Evolutionary conservation across 148 eudicot species (phyloP).

Genomic region (Fagopyrum esculentum): DNA sequence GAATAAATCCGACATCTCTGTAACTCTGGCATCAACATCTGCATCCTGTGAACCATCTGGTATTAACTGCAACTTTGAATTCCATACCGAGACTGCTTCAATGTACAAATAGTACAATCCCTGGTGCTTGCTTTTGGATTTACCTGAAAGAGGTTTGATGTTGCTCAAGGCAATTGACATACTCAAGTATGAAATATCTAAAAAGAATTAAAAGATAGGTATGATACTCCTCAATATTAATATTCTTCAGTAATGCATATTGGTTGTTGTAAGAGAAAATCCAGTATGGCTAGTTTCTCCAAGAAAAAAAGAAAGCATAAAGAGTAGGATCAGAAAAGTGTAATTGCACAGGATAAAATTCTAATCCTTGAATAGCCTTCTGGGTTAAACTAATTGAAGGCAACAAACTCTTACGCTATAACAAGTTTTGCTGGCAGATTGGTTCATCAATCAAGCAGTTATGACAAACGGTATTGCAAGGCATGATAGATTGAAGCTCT

Average conservation of each 20-base stretch:
- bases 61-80: constrained; percentile 64
- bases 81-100: constrained; percentile 79
- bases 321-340: neutral
- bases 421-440: neutral
- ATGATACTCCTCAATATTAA: neutral
- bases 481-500: neutral
- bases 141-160: constrained; percentile 42
- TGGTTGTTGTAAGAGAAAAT: neutral
- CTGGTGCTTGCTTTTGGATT: constrained; percentile 87
- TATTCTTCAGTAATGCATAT: neutral
- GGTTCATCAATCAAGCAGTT: constrained; percentile 1
- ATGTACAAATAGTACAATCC: constrained; percentile 91
- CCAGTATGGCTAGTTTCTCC: neutral
- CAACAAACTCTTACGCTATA: neutral
- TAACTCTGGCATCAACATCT: constrained; percentile 41
- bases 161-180: neutral
- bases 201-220: neutral
- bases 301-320: neutral
- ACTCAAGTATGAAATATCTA: neutral
- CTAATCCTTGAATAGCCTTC: neutral
- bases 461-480: neutral
- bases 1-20: constrained; percentile 69
- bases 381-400: neutral
- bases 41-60: constrained; percentile 43
- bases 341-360: neutral